Percentiles rank a stretch among this genome's conserved stretches.
These are phyloP conservation scores for Candida argentea DNA, from an alignment of 805 yeast species.

Conservation along the genomic window DNA sequence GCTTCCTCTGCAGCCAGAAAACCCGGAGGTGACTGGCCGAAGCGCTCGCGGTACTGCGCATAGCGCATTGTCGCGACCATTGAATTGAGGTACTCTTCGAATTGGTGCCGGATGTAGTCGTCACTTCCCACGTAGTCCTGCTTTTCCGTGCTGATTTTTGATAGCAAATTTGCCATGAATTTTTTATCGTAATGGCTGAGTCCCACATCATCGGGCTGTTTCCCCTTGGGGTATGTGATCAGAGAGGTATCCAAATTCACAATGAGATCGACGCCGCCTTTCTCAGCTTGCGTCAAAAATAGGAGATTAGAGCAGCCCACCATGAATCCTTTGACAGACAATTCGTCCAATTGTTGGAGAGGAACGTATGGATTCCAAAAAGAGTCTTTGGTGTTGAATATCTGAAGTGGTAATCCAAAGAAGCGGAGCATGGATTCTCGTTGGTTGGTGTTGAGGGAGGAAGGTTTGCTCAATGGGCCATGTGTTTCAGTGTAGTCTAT, in stretches of 20 bases:
- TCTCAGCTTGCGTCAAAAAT: conserved; percentile 51
- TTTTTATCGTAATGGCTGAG: conserved; percentile 47
- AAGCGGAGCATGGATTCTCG: conserved; percentile 66
- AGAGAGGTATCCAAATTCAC: conserved; percentile 58
- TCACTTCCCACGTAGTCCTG: conserved; percentile 40
- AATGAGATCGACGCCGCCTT: conserved; percentile 55
- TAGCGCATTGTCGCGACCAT: conserved; percentile 65
- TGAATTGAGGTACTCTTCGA: conserved; percentile 83
- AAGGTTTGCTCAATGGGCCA: conserved; percentile 43
- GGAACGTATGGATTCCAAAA: conserved; percentile 93
- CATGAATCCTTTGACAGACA: conserved; percentile 52
- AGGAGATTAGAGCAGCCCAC: conserved; percentile 86
- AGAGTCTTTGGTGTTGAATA: conserved; percentile 74
- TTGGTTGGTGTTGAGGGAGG: conserved; percentile 67
- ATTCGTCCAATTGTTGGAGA: conserved; percentile 76
- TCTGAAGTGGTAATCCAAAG: conserved; percentile 79
- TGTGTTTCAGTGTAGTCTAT: conserved; percentile 43
- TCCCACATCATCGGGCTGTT: conserved; percentile 19
- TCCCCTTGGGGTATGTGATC: conserved; percentile 30
- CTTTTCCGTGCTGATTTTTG: conserved; percentile 36
- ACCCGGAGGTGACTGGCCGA: conserved; percentile 32
- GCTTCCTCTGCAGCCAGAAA: conserved; percentile 11
- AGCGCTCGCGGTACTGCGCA: conserved; percentile 40
- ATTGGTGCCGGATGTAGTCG: conserved; percentile 77
- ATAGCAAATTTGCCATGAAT: conserved; percentile 54